Conservation (phyloP, 257 asterid species). For the Paraleonurus japonicus region DNA sequence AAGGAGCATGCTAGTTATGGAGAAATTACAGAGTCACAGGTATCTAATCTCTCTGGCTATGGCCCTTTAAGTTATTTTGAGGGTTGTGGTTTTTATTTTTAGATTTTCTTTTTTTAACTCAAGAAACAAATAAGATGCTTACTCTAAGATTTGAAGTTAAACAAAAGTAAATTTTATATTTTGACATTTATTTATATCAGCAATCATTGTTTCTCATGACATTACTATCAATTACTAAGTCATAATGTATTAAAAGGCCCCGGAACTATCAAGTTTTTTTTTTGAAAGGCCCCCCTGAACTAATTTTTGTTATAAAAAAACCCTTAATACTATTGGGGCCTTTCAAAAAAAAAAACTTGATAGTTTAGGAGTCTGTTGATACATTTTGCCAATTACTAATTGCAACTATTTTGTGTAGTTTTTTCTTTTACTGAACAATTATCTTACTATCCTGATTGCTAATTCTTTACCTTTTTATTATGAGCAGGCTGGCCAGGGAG, state of each 20-base stretch:
- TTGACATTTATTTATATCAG: slow-evolving; percentile 8
- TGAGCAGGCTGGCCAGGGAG: slow-evolving; percentile 89
- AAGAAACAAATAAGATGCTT: background rate
- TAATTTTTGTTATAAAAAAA: too few species aligned
- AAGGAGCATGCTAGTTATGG: slow-evolving; percentile 98
- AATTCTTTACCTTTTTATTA: slow-evolving; percentile 11
- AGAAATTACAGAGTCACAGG: slow-evolving; percentile 92
- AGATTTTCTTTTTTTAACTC: background rate
- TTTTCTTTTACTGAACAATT: background rate
- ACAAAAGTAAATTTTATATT: slow-evolving; percentile 2
- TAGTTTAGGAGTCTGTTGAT: too few species aligned
- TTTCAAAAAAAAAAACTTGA: too few species aligned
- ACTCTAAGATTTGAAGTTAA: slow-evolving; percentile 12
- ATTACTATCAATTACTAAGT: slow-evolving; percentile 3
- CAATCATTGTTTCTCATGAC: background rate
- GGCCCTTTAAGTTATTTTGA: slow-evolving; percentile 1
- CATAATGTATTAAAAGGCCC: too few species aligned
- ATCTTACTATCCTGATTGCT: background rate
- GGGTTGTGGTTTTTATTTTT: slow-evolving; percentile 6
- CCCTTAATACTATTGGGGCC: too few species aligned
- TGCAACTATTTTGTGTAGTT: slow-evolving; percentile 10
- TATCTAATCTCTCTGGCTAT: slow-evolving; percentile 24
- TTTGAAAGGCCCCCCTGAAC: too few species aligned
- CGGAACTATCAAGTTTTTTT: too few species aligned
- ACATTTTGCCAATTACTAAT: slow-evolving; percentile 6